Conservation (phyloP, 345 rosid genomes). For the Moricandia arvensis region DNA sequence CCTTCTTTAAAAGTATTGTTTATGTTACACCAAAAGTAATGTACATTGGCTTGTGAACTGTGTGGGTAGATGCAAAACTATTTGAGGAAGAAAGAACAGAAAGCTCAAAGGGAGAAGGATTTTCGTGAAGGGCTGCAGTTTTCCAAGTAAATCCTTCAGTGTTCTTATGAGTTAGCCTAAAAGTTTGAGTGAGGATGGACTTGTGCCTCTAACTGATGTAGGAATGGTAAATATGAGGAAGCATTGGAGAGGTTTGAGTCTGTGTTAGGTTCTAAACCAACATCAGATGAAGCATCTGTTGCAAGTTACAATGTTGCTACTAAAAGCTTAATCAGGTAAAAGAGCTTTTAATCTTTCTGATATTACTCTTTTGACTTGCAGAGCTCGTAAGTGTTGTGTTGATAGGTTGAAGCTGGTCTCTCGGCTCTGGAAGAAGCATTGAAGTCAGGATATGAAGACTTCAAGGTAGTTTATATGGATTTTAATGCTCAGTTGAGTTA, state of each 20-base stretch:
- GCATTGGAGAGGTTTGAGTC: constrained; percentile 90
- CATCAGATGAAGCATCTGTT: constrained; percentile 67
- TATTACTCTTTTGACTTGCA: not conserved
- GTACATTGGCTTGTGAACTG: too few relatives aligned
- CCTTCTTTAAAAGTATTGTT: too few relatives aligned
- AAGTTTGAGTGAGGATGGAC: not conserved
- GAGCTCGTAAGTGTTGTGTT: not conserved
- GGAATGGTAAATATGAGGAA: constrained; percentile 80
- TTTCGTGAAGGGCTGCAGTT: too few relatives aligned
- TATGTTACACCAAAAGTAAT: too few relatives aligned
- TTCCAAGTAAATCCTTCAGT: too few relatives aligned
- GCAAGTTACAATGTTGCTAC: constrained; percentile 91
- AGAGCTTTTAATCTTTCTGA: not conserved
- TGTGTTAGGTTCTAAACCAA: constrained; percentile 83
- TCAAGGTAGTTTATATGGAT: constrained; percentile 43
- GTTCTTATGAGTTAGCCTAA: too few relatives aligned
- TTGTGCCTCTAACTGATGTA: constrained; percentile 22
- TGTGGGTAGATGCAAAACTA: too few relatives aligned
- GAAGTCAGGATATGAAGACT: constrained; percentile 79
- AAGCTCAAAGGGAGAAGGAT: too few relatives aligned
- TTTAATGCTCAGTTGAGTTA: not conserved
- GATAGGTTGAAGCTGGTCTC: constrained; percentile 80
- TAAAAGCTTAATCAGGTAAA: constrained; percentile 86
- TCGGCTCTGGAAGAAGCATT: constrained; percentile 60
- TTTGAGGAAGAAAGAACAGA: too few relatives aligned